Evolutionary conservation across 495 filamentous ascomycete species (phyloP).

Genomic region (Symbiotaphrina buchneri): DNA sequence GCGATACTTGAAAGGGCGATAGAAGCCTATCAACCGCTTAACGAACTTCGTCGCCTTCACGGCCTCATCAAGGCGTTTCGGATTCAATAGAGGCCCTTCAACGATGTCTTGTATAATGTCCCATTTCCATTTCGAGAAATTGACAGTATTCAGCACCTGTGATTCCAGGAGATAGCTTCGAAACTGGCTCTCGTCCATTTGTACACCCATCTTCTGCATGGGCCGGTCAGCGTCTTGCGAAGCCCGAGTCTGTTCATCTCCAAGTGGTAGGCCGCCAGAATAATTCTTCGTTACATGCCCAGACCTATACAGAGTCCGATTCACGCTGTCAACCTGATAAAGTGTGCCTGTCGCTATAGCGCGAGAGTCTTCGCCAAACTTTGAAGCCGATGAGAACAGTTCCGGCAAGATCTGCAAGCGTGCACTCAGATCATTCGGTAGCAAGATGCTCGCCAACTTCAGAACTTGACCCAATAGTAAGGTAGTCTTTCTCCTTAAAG

Average conservation of each 20-base stretch:
- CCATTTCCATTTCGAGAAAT: slow-evolving; percentile 93
- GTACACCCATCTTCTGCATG: slow-evolving; percentile 45
- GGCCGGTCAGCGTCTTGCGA: slow-evolving; percentile 12
- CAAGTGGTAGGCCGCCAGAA: neutral
- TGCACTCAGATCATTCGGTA: slow-evolving; percentile 58
- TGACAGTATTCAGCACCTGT: slow-evolving; percentile 60
- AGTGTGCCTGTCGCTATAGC: slow-evolving; percentile 68
- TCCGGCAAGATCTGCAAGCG: slow-evolving; percentile 68
- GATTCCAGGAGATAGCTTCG: slow-evolving; percentile 71
- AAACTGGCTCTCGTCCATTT: slow-evolving; percentile 77
- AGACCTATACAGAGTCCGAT: slow-evolving; percentile 75
- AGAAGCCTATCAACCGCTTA: slow-evolving; percentile 84
- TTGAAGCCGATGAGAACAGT: slow-evolving; percentile 50
- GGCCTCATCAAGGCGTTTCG: slow-evolving; percentile 81
- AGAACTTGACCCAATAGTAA: slow-evolving; percentile 76
- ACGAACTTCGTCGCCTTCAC: slow-evolving; percentile 90
- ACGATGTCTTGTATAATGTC: slow-evolving; percentile 74
- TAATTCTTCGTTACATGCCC: slow-evolving; percentile 9
- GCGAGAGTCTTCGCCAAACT: slow-evolving; percentile 43
- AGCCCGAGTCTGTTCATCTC: neutral
- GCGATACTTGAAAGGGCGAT: slow-evolving; percentile 88
- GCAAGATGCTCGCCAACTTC: slow-evolving; percentile 63
- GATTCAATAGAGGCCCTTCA: slow-evolving; percentile 79
- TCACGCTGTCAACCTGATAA: slow-evolving; percentile 95
- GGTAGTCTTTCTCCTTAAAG: slow-evolving; percentile 69